Percentiles rank a stretch among this genome's conserved stretches.
These are phyloP conservation scores for Trichoderma simmonsii DNA, from an alignment of 2,329 filamentous ascomycete genomes.

Conservation along the genomic window DNA sequence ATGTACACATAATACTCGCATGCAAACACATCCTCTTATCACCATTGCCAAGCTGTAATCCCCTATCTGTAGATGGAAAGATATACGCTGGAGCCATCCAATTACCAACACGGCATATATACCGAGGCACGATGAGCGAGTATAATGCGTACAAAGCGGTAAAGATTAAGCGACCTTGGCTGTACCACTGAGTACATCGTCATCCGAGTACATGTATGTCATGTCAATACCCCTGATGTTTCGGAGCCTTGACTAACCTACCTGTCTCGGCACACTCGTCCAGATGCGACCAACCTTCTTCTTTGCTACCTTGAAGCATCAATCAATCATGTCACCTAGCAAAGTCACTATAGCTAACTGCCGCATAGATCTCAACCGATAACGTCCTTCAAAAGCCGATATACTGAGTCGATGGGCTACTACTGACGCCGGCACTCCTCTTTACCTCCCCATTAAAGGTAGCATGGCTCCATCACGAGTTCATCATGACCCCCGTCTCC, in stretches of 20 bases:
- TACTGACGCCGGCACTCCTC: neutral
- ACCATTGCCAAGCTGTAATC: neutral
- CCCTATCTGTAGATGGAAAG: neutral
- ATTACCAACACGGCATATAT: neutral
- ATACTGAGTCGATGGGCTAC: neutral
- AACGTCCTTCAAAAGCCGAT: neutral
- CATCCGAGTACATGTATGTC: neutral
- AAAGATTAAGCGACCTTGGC: neutral
- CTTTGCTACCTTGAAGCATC: neutral
- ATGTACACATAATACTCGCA: neutral
- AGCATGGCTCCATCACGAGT: slow-evolving; percentile 4
- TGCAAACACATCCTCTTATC: neutral
- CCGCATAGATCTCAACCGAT: neutral
- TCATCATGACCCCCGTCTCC: neutral
- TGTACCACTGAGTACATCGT: neutral
- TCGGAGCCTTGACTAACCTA: slow-evolving; percentile 1
- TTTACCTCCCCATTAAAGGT: neutral
- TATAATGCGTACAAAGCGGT: neutral
- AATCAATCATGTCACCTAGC: neutral
- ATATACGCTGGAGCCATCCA: neutral
- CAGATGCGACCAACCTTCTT: slow-evolving; percentile 10
- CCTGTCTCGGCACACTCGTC: slow-evolving; percentile 4
- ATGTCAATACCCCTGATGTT: slow-evolving; percentile 9
- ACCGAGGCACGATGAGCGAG: neutral
- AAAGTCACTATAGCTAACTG: neutral